phyloP scores from a whole-genome alignment of 805 yeast genomes.

The Groenewaldozyma salmanticensis region DNA sequence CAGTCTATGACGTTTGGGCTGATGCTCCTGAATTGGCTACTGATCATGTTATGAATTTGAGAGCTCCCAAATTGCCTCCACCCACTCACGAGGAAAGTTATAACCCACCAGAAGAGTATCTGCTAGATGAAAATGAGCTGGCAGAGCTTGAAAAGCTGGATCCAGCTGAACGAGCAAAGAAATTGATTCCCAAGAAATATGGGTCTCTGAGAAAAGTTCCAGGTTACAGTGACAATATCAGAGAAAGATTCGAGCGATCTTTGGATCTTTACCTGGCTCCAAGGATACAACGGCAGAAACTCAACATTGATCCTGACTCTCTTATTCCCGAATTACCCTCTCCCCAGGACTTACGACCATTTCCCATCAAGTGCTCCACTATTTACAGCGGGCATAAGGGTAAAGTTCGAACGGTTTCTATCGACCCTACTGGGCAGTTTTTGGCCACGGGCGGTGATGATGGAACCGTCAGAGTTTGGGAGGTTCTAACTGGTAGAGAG shows the following conservation, averaged over 20 bases:
- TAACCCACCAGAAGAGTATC: conserved; percentile 95
- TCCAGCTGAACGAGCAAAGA: conserved; percentile 67
- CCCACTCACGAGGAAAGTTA: conserved; percentile 96
- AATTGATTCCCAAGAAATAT: conserved; percentile 75
- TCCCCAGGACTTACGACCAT: conserved; percentile 92
- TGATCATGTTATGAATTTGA: conserved; percentile 81
- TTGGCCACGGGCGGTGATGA: conserved; percentile 97
- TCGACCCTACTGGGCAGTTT: conserved; percentile 89
- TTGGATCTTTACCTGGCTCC: conserved; percentile 93
- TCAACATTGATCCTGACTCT: conserved; percentile 92
- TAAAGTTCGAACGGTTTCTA: conserved; percentile 67
- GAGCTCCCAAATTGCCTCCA: conserved; percentile 93
- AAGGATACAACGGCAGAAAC: conserved; percentile 80
- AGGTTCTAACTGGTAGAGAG: conserved; percentile 89
- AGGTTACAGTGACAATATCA: conserved; percentile 73
- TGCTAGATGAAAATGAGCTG: conserved; percentile 68
- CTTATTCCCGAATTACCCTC: conserved; percentile 93
- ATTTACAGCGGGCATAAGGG: conserved; percentile 75
- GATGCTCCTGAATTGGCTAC: conserved; percentile 48
- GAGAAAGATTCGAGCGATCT: conserved; percentile 91
- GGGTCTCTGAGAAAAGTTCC: conserved; percentile 83
- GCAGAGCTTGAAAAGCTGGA: conserved; percentile 60
- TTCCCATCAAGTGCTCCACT: conserved; percentile 87
- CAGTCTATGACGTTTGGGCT: conserved; percentile 74
- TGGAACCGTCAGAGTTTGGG: conserved; percentile 95